Percentiles rank a stretch among this genome's conserved stretches.
Conservation (phyloP, 768 basidiomycete species). For the Suillus cothurnatus region DNA sequence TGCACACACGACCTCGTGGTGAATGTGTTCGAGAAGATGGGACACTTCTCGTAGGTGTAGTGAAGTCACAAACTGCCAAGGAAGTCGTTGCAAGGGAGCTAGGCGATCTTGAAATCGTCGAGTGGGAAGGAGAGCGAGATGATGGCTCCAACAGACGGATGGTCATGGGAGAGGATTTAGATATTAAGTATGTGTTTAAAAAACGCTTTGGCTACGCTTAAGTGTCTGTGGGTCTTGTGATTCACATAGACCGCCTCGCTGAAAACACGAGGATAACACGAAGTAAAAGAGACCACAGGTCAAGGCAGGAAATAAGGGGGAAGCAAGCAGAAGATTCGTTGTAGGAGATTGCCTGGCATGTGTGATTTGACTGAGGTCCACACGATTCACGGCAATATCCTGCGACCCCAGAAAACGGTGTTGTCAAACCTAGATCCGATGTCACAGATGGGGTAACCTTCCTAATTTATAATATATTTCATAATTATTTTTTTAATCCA, state of each 20-base stretch:
- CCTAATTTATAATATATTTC: not conserved
- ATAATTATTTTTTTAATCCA: not conserved
- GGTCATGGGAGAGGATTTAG: slow-evolving; percentile 4
- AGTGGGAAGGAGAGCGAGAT: slow-evolving; percentile 14
- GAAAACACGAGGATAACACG: slow-evolving; percentile 15
- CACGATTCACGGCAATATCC: slow-evolving; percentile 10
- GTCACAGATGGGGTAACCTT: not conserved
- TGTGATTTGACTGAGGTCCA: not conserved
- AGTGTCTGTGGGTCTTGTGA: slow-evolving; percentile 8
- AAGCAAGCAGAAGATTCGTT: slow-evolving; percentile 4
- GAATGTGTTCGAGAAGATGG: slow-evolving; percentile 18
- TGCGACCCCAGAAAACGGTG: not conserved
- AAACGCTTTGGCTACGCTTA: not conserved
- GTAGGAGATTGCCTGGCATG: slow-evolving; percentile 5
- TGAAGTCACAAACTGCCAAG: not conserved
- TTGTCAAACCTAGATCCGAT: slow-evolving; percentile 1
- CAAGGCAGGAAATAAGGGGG: not conserved
- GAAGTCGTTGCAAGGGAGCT: not conserved
- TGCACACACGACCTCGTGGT: slow-evolving; percentile 18
- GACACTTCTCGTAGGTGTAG: slow-evolving; percentile 8
- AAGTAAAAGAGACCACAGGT: not conserved
- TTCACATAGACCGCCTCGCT: slow-evolving; percentile 9
- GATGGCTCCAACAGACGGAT: slow-evolving; percentile 1
- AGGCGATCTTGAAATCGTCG: not conserved
- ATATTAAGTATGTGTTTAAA: slow-evolving; percentile 7